Conservation (phyloP, 345 rosid genomes). For the Geranium brycei region DNA sequence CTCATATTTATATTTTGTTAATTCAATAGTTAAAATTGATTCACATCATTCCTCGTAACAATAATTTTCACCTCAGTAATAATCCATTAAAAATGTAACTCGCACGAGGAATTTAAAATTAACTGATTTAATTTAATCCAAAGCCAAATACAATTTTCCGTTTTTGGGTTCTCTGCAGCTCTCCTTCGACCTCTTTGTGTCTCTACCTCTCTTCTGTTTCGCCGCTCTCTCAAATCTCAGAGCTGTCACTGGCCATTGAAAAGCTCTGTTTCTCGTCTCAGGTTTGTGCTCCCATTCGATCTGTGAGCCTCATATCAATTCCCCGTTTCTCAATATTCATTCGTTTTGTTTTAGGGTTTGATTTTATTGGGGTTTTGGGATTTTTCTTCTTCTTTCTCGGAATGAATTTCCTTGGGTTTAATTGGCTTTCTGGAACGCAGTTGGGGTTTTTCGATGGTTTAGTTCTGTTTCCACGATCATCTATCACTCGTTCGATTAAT, state of each 20-base stretch:
- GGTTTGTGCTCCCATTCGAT: slow-evolving; percentile 40
- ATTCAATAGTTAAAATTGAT: too few relatives aligned
- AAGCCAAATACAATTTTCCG: slow-evolving; percentile 5
- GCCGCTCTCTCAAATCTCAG: slow-evolving; percentile 13
- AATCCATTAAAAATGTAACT: too few relatives aligned
- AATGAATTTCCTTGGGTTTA: neutral
- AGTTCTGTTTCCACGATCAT: neutral
- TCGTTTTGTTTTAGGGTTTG: slow-evolving; percentile 17
- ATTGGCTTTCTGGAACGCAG: neutral
- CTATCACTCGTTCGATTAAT: slow-evolving; percentile 1
- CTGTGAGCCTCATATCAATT: slow-evolving; percentile 14
- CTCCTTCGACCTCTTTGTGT: slow-evolving; percentile 21
- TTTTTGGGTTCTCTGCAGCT: slow-evolving; percentile 17
- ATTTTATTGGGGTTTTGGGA: slow-evolving; percentile 12
- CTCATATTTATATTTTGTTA: too few relatives aligned
- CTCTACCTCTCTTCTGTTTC: slow-evolving; percentile 11
- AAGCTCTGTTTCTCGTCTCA: slow-evolving; percentile 22
- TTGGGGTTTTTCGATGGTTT: slow-evolving; percentile 3
- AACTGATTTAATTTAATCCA: too few relatives aligned
- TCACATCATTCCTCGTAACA: too few relatives aligned
- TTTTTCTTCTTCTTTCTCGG: slow-evolving; percentile 1
- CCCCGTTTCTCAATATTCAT: slow-evolving; percentile 1
- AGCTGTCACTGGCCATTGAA: slow-evolving; percentile 33
- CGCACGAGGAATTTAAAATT: too few relatives aligned
- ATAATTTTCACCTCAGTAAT: too few relatives aligned